phyloP scores from a whole-genome alignment of 164 flowering plant species.

The Paratinospora sagittata region DNA sequence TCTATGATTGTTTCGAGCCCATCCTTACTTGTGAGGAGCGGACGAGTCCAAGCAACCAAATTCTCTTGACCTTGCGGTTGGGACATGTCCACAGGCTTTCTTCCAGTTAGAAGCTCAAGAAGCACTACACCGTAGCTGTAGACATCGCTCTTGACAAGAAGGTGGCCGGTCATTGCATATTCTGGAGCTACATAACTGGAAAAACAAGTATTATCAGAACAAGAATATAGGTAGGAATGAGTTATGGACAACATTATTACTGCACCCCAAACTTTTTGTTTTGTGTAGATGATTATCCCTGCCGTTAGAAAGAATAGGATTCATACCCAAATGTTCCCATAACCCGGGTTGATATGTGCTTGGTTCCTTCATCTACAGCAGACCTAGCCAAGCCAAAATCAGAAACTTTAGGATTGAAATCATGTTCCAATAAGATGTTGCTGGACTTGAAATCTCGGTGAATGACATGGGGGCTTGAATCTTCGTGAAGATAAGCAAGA shows the following conservation, averaged over 20 bases:
- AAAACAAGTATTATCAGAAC: neutral
- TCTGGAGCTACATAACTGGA: constrained; percentile 84
- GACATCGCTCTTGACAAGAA: constrained; percentile 94
- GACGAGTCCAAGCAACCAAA: constrained; percentile 88
- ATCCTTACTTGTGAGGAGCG: constrained; percentile 69
- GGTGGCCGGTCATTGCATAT: constrained; percentile 98
- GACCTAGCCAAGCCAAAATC: constrained; percentile 90
- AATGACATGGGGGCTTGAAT: constrained; percentile 90
- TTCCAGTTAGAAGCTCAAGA: constrained; percentile 86
- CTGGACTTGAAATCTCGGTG: constrained; percentile 96
- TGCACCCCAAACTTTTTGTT: no score
- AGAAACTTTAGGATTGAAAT: constrained; percentile 89
- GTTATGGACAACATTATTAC: neutral
- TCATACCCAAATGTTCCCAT: constrained; percentile 94
- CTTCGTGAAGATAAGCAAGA: constrained; percentile 93
- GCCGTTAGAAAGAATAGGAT: neutral
- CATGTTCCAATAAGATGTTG: constrained; percentile 83
- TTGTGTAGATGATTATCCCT: neutral
- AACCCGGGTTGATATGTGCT: constrained; percentile 80
- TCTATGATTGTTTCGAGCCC: constrained; percentile 60
- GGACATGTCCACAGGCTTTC: constrained; percentile 92
- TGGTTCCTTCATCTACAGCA: constrained; percentile 64
- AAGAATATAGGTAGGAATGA: neutral
- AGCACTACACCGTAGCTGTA: constrained; percentile 97
- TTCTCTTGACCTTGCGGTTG: constrained; percentile 84